These are phyloP conservation scores for Pichia manshurica DNA, from an alignment of 805 yeast genomes.

Conservation along the genomic window DNA sequence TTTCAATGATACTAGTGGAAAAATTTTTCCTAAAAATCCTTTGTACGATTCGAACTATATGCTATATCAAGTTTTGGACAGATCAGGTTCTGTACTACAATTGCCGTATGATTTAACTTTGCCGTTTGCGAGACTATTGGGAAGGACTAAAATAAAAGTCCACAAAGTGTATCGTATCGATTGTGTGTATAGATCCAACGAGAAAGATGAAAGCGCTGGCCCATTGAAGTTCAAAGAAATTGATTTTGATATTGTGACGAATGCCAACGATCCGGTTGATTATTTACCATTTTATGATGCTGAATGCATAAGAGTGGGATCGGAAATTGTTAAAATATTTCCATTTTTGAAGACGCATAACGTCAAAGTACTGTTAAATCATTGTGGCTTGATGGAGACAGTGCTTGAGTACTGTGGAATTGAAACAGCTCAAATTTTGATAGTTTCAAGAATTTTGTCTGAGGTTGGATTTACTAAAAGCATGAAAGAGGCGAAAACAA, in stretches of 20 bases:
- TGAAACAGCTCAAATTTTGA: constrained; percentile 63
- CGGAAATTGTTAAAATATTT: constrained; percentile 59
- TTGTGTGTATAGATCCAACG: constrained; percentile 71
- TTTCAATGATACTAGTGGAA: constrained; percentile 49
- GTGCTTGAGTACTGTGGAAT: constrained; percentile 78
- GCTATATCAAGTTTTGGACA: constrained; percentile 76
- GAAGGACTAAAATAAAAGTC: constrained; percentile 50
- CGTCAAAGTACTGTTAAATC: constrained; percentile 64
- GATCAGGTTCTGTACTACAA: constrained; percentile 82
- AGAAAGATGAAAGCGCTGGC: constrained; percentile 53
- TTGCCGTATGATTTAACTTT: constrained; percentile 84
- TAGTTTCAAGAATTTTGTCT: constrained; percentile 67
- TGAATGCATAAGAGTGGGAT: constrained; percentile 77
- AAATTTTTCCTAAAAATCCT: constrained; percentile 78
- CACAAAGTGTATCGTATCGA: constrained; percentile 70
- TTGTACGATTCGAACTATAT: constrained; percentile 56
- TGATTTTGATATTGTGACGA: constrained; percentile 75
- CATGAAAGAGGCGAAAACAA: constrained; percentile 47
- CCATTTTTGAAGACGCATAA: constrained; percentile 61
- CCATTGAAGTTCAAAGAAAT: constrained; percentile 77
- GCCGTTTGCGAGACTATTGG: constrained; percentile 82
- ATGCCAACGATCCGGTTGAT: constrained; percentile 24
- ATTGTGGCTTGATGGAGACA: constrained; percentile 70
- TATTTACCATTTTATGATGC: constrained; percentile 65
- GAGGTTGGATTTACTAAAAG: constrained; percentile 68